Conservation (phyloP, 176 grass and related monocot species). For the Saccharum spontaneum region DNA sequence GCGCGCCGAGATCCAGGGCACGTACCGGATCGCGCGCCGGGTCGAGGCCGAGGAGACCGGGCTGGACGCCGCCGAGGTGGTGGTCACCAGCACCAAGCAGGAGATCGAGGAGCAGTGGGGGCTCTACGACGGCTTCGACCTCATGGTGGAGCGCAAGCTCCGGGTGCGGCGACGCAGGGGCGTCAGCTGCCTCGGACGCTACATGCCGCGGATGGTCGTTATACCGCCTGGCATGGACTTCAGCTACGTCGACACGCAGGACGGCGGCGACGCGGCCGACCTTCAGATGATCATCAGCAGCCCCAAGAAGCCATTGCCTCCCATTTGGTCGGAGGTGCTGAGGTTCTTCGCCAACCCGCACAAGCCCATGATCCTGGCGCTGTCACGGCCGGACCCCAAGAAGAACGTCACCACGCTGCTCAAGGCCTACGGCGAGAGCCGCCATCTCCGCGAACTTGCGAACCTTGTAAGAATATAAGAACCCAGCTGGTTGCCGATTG, state of each 20-base stretch:
- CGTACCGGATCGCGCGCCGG: constrained; percentile 65
- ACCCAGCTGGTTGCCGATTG: neutral
- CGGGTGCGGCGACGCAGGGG: constrained; percentile 61
- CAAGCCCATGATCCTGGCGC: constrained; percentile 96
- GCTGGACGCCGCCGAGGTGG: constrained; percentile 79
- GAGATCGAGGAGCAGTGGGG: constrained; percentile 99
- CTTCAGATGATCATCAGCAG: constrained; percentile 52
- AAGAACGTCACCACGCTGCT: constrained; percentile 95
- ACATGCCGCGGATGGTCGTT: constrained; percentile 97
- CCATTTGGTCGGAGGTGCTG: constrained; percentile 92
- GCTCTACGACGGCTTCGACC: constrained; percentile 84
- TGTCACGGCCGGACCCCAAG: constrained; percentile 91
- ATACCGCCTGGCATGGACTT: constrained; percentile 98
- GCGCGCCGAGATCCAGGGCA: constrained; percentile 65
- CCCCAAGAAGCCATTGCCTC: constrained; percentile 68
- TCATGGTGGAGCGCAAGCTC: constrained; percentile 75
- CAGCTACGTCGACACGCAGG: constrained; percentile 75
- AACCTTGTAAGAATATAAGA: constrained; percentile 50
- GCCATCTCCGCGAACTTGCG: constrained; percentile 72
- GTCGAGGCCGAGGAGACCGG: constrained; percentile 84
- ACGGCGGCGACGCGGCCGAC: constrained; percentile 55
- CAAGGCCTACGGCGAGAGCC: constrained; percentile 91
- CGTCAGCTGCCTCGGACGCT: constrained; percentile 69
- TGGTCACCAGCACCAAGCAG: constrained; percentile 90
- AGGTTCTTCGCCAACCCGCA: constrained; percentile 93